Base-by-base conservation (phyloP, 2,329 filamentous ascomycete genomes). In the Mycogone perniciosa region DNA sequence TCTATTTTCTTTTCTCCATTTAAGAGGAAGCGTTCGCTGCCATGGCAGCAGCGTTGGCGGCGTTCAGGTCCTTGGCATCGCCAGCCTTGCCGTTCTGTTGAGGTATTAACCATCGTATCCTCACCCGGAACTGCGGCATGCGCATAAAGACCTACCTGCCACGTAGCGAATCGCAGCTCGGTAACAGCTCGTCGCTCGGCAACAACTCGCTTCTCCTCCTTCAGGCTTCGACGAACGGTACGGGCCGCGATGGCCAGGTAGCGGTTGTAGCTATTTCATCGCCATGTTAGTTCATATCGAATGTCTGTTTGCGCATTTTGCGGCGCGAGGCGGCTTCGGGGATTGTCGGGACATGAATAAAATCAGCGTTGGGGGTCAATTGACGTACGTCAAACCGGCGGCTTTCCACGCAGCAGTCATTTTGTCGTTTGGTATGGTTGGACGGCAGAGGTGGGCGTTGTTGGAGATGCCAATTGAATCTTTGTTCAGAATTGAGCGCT, bases 381-480 rank as follows among this genome's bases (percentile, higher is more conserved):
- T 62, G 62, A 80, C 89, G 73, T 87, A 96, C 91, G 85, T 95
- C 71, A 97, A 80, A 76, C 93, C 93, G 72, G 93, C 89, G 70
- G 91, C 84, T 88, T 96, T 97, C 93, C 92, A 99, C 71, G 91
- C 89, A 79, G 91, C 92, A 76, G 87, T 80, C 93, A 97, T 99
- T 77, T 82, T 89, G 82, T 71, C 71, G 71, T 68, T 71, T 69
- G 62, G 59, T 62, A 60, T 58, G 58, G 58, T 62, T 62, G 60
- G 62, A 62, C 54, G 56, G 54, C 51, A 49, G 54, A 52, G 53
- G 55, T 54, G 56, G 55, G 56, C 55, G 61, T 61, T 65, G 58
- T 54, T 69, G 60, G 58, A 62, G 64, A 61, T 66, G 60, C 60
- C 62, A 61, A 47, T 45, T 65, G 62, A 69, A 63, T 66, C 62